Percentiles rank a stretch among this genome's conserved stretches.
Evolutionary conservation across 2,329 filamentous ascomycete genomes (phyloP).

Genomic region (Parascedosporium putredinis): DNA sequence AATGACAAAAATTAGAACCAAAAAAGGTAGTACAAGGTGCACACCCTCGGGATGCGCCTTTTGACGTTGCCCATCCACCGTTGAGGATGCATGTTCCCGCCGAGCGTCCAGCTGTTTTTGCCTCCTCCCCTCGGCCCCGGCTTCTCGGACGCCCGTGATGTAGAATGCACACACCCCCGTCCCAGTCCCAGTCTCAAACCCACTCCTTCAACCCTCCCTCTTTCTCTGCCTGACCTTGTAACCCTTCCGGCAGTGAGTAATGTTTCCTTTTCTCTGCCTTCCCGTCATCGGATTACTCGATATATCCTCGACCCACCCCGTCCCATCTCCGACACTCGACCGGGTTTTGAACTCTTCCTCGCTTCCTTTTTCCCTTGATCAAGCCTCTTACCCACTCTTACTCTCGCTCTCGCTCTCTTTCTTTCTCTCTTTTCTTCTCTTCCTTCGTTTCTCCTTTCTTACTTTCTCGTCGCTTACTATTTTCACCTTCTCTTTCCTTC

Average conservation of each 20-base stretch:
- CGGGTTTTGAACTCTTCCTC: slow-evolving; percentile 6
- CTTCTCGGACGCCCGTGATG: background rate
- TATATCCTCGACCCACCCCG: slow-evolving; percentile 3
- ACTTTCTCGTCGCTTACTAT: background rate
- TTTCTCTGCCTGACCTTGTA: background rate
- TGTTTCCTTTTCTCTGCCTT: background rate
- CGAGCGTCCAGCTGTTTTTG: too few species aligned
- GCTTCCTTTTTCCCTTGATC: background rate
- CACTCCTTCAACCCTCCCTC: background rate
- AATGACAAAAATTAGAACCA: too few species aligned
- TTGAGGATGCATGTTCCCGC: too few species aligned
- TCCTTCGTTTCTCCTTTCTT: background rate
- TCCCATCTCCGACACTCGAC: background rate
- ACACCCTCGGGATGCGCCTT: too few species aligned
- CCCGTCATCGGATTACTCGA: slow-evolving; percentile 6
- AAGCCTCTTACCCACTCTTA: background rate
- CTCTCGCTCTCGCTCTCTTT: background rate
- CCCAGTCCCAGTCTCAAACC: background rate
- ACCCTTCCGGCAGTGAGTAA: background rate
- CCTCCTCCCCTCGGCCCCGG: background rate
- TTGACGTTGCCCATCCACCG: background rate
- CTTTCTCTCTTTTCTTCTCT: background rate
- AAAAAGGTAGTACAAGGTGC: too few species aligned
- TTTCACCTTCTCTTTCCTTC: background rate
- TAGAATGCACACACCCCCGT: background rate